Percentiles rank a stretch among this genome's conserved stretches.
phyloP scores from a whole-genome alignment of 1,284 basidiomycete genomes.

The Naganishia sp. region DNA sequence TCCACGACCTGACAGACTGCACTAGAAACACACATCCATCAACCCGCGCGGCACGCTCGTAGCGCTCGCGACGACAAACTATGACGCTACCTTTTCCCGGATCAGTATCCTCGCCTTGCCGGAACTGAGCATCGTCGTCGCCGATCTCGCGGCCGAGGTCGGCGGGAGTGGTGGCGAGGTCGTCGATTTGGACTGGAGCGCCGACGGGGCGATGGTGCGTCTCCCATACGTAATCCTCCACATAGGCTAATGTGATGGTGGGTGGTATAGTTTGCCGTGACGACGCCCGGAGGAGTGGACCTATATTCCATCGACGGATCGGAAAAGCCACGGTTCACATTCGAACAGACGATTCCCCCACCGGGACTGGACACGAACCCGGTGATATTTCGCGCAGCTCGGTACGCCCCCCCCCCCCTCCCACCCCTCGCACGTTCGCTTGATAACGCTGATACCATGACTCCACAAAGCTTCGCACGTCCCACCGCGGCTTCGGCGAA shows the following conservation, averaged over 20 bases:
- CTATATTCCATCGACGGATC: slow-evolving; percentile 43
- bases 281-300: slow-evolving; percentile 41
- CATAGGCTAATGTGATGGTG: background rate
- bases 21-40: slow-evolving; percentile 50
- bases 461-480: slow-evolving; percentile 5
- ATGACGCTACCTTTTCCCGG: slow-evolving; percentile 34
- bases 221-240: background rate
- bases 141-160: slow-evolving; percentile 24
- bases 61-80: slow-evolving; percentile 51
- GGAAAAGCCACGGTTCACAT: slow-evolving; percentile 36
- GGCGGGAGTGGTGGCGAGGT: slow-evolving; percentile 41
- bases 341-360: slow-evolving; percentile 45
- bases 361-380: slow-evolving; percentile 45
- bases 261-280: slow-evolving; percentile 42
- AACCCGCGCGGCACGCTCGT: slow-evolving; percentile 40
- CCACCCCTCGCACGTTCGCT: background rate
- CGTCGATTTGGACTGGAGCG: slow-evolving; percentile 50
- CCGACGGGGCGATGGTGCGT: slow-evolving; percentile 45
- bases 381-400: slow-evolving; percentile 71
- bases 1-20: background rate
- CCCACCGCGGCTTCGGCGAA: no score
- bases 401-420: slow-evolving; percentile 54
- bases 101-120: slow-evolving; percentile 70
- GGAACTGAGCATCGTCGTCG: slow-evolving; percentile 63
- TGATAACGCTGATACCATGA: slow-evolving; percentile 54